phyloP scores from a whole-genome alignment of 2,329 filamentous ascomycete species.

The Claviceps sp. region DNA sequence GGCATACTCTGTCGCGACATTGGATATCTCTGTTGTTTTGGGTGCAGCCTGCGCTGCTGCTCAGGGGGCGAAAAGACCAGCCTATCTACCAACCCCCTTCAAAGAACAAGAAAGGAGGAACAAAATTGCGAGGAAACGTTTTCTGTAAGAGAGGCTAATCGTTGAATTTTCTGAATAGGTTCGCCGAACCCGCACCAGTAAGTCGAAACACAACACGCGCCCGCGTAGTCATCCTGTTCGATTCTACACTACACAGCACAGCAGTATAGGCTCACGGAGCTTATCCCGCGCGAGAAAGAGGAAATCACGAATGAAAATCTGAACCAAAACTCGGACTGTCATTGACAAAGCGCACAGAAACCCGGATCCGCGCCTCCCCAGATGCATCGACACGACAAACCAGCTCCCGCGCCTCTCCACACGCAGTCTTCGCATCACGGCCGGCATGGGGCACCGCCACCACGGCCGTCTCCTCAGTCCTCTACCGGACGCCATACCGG shows the following conservation, averaged over 20 bases:
- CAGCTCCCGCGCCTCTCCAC: slow-evolving; percentile 20
- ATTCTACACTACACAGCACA: no score
- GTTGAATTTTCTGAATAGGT: slow-evolving; percentile 27
- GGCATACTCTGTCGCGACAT: not conserved
- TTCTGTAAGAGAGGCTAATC: not conserved
- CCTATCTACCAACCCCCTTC: no score
- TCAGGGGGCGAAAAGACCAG: not conserved
- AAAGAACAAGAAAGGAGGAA: not conserved
- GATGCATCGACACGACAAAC: slow-evolving; percentile 33
- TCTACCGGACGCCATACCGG: slow-evolving; percentile 41
- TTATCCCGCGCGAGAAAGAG: no score
- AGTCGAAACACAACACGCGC: slow-evolving; percentile 9
- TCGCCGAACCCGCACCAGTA: slow-evolving; percentile 64
- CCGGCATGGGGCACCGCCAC: not conserved
- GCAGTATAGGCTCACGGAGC: no score
- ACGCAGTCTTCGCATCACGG: slow-evolving; percentile 1
- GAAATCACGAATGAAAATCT: no score
- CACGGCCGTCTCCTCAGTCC: slow-evolving; percentile 21
- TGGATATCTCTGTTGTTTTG: not conserved
- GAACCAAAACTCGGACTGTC: not conserved
- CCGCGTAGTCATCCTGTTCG: not conserved
- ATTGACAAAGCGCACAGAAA: slow-evolving; percentile 18
- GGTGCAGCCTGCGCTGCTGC: not conserved
- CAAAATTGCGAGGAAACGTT: not conserved
- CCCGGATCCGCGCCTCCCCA: slow-evolving; percentile 16